Conservation (phyloP, 2,329 filamentous ascomycete genomes). For the Spiromastix sp. region DNA sequence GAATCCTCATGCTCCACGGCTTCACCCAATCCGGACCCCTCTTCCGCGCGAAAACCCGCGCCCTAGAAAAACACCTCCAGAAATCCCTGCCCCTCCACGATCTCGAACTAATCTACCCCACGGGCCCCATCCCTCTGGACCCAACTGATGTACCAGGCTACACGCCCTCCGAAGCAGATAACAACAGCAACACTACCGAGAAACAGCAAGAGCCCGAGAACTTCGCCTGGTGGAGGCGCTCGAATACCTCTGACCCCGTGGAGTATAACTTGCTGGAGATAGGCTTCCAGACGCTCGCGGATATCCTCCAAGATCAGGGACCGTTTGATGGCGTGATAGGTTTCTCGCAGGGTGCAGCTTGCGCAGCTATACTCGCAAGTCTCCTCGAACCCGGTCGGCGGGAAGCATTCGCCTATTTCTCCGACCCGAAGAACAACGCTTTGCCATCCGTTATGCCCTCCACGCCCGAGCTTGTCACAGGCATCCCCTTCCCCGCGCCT, state of each 20-base stretch:
- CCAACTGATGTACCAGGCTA: slow-evolving; percentile 62
- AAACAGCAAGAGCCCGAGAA: slow-evolving; percentile 50
- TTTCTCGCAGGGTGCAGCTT: slow-evolving; percentile 69
- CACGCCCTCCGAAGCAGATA: slow-evolving; percentile 25
- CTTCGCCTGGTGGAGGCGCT: slow-evolving; percentile 73
- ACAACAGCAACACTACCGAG: neutral
- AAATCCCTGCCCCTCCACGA: slow-evolving; percentile 60
- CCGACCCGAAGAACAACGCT: slow-evolving; percentile 11
- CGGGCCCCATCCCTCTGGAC: slow-evolving; percentile 53
- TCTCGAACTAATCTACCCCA: slow-evolving; percentile 56
- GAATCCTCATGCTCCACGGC: slow-evolving; percentile 72
- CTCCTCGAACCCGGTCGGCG: slow-evolving; percentile 50
- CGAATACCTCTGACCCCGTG: slow-evolving; percentile 49
- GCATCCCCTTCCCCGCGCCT: slow-evolving; percentile 42
- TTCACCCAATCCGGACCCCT: slow-evolving; percentile 82
- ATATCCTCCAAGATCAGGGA: slow-evolving; percentile 50
- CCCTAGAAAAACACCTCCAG: slow-evolving; percentile 66
- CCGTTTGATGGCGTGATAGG: slow-evolving; percentile 70
- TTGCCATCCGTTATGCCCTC: slow-evolving; percentile 11
- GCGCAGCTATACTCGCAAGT: slow-evolving; percentile 61
- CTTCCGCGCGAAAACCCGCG: slow-evolving; percentile 82
- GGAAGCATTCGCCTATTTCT: slow-evolving; percentile 39
- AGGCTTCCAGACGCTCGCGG: slow-evolving; percentile 55
- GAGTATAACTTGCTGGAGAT: slow-evolving; percentile 60
- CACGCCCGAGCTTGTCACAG: slow-evolving; percentile 19